phyloP scores from a whole-genome alignment of 768 basidiomycete species.

The Trametes gibbosa region DNA sequence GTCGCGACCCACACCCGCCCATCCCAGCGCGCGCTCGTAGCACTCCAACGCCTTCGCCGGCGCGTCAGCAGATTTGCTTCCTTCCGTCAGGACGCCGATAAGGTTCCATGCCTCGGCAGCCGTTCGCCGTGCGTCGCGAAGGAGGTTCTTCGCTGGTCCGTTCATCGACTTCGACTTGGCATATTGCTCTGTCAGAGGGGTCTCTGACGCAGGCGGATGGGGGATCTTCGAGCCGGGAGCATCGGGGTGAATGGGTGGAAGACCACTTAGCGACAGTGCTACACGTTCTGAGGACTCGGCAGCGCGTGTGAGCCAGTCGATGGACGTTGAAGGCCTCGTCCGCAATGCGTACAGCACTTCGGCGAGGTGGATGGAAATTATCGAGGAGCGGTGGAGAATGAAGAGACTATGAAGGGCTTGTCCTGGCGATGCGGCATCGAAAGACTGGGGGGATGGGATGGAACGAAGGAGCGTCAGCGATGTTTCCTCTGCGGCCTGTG shows the following conservation, averaged over 20 bases:
- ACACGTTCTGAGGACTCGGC: conserved; percentile 69
- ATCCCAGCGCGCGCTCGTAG: conserved; percentile 66
- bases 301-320: conserved; percentile 57
- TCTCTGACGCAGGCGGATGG: conserved; percentile 38
- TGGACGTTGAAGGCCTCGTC: conserved; percentile 42
- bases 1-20: conserved; percentile 52
- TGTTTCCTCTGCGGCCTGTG: conserved; percentile 54
- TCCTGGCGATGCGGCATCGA: conserved; percentile 46
- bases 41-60: conserved; percentile 51
- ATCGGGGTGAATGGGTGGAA: conserved; percentile 35
- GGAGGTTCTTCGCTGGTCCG: conserved; percentile 52
- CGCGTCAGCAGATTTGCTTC: conserved; percentile 27
- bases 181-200: conserved; percentile 44
- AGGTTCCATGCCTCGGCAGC: conserved; percentile 77
- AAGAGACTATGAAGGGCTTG: conserved; percentile 63
- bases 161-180: conserved; percentile 48
- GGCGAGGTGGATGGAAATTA: conserved; percentile 69
- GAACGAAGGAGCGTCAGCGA: conserved; percentile 54
- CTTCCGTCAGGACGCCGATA: conserved; percentile 63
- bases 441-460: conserved; percentile 45
- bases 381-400: conserved; percentile 70
- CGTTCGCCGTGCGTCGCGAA: conserved; percentile 68
- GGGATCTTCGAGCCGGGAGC: conserved; percentile 34
- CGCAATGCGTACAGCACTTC: conserved; percentile 61
- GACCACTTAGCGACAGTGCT: conserved; percentile 49